Base-by-base conservation (phyloP, 306 rosid species). In the Trifolium subterraneum region DNA sequence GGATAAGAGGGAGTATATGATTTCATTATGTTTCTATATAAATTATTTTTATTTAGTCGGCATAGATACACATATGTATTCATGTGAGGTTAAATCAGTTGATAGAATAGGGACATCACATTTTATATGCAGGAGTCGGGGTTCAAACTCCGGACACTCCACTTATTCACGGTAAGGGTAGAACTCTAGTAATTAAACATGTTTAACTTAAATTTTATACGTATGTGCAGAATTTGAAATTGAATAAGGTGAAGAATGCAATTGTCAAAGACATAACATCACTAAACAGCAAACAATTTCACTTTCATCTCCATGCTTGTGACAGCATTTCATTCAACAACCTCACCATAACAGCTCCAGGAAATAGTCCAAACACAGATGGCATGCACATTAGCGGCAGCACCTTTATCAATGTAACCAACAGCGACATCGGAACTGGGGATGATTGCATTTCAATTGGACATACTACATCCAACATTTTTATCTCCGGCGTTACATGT, bases 371-470 rank as follows among this genome's bases (percentile, higher is more conserved):
- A 0, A 90, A 90, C 86, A 93, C 98, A 0, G 93, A 90, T 2
- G 98, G 98, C n/a, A 78, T 88, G 13, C 92, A 90, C 23, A 13
- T 87, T 0, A 88, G 96, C 68, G 0, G 16, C 5, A 75, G 88
- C 13, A 12, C 10, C 11, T 5, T 6, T 1, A 82, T 89, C 14
- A 79, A n/a, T 4, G 45, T 93, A 14, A 3, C 77, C 1, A 16
- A 67, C 64, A 83, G 82, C 70, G 3, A 42, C 19, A 87, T 93
- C 8, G 85, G 55, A 72, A 93, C 98, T 0, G 95, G 98, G 0
- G 98, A 87, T 10, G 94, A 88, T n/a, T 90, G 98, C 71, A 52
- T 93, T 72, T 88, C 92, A 35, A 31, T 93, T 3, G 96, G 89
- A 16, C 83, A 79, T 3, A 88, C 82, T 12, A 2, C 42, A 35